Base-by-base conservation (phyloP, 2,329 filamentous ascomycete species). In the Fusarium mangiferae region DNA sequence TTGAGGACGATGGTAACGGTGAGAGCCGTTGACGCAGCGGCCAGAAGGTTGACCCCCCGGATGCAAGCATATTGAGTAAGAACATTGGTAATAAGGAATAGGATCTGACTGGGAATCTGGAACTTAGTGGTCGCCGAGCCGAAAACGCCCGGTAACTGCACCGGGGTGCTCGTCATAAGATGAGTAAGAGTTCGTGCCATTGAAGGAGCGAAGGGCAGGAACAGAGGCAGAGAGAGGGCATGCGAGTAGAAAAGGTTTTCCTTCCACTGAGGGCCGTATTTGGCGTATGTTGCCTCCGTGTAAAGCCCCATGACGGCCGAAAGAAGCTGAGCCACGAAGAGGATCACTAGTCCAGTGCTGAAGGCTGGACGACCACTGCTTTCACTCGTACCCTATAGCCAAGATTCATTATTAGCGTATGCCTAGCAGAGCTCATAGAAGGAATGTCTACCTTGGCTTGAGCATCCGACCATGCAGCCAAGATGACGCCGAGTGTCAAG, bases 1-100 rank as follows among this genome's bases (percentile, higher is more conserved):
- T 98, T 99, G 68, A 99, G 87, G 54, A 98, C 95, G 77, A 99
- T 97, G 3, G 96, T 98, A 30, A 99, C 96, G 1, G 96, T 98
- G 62, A 99, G 88, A 1, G 96, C 97, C 7, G 95, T 96, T 7
- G 94, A 94, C 62, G 92, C 92, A 2, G 96, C 94, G 4, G 94
- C 95, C 9, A 99, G 87, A n/a, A 98, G 88, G 77, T 98, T 98
- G 65, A 99, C 96, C 4, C 96, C 96, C 7, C 95, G 93, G 73
- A 99, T 98, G 82, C 96, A 99, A 30, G 95, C 90, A 78, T 98
- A 94, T 82, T 99, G 96, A 7, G 96, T 98, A 55, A 97, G 80
- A 0, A 97, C 94, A 78, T 97, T 97, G 70, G 93, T 87, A 3
- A 87, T 84, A 22, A 97, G 86, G 78, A 91, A 94, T 39, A 91